Conservation (phyloP, 1,284 basidiomycete genomes). For the Peniophora sp. region DNA sequence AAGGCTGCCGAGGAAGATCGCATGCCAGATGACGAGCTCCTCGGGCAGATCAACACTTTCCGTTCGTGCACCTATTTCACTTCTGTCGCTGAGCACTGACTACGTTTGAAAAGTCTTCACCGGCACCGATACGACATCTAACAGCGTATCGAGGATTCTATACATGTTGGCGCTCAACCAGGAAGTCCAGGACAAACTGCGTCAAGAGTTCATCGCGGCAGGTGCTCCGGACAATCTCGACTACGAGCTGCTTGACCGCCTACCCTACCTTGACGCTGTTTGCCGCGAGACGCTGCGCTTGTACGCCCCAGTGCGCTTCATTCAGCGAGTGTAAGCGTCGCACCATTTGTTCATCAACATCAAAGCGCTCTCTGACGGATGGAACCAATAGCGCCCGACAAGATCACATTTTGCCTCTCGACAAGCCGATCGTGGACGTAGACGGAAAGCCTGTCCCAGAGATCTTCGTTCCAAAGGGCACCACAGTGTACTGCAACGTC, state of each 20-base stretch:
- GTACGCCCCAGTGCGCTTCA: conserved; percentile 6
- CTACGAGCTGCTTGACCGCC: conserved; percentile 19
- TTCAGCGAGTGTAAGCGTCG: conserved; percentile 1
- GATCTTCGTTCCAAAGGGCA: conserved; percentile 6
- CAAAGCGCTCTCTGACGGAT: too few relatives aligned
- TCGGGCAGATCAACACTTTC: background rate
- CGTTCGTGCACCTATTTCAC: too few relatives aligned
- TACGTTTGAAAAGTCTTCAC: conserved; percentile 9
- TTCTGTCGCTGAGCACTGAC: too few relatives aligned
- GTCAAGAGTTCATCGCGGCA: conserved; percentile 16
- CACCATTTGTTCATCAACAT: too few relatives aligned
- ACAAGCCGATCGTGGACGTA: conserved; percentile 7
- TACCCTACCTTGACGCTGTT: conserved; percentile 25
- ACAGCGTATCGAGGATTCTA: conserved; percentile 18
- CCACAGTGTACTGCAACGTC: conserved; percentile 11
- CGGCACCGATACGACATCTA: conserved; percentile 20
- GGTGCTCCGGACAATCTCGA: conserved; percentile 13
- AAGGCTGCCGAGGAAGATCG: background rate
- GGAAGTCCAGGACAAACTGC: conserved; percentile 17
- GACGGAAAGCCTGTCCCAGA: conserved; percentile 8
- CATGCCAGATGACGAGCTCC: background rate
- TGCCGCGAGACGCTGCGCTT: conserved; percentile 24
- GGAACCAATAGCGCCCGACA: conserved; percentile 1
- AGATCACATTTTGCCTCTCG: conserved; percentile 9
- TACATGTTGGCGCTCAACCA: conserved; percentile 15